Percentiles rank a stretch among this genome's conserved stretches.
These are phyloP conservation scores for Teunomyces cretensis DNA, from an alignment of 805 yeast species.

Conservation along the genomic window DNA sequence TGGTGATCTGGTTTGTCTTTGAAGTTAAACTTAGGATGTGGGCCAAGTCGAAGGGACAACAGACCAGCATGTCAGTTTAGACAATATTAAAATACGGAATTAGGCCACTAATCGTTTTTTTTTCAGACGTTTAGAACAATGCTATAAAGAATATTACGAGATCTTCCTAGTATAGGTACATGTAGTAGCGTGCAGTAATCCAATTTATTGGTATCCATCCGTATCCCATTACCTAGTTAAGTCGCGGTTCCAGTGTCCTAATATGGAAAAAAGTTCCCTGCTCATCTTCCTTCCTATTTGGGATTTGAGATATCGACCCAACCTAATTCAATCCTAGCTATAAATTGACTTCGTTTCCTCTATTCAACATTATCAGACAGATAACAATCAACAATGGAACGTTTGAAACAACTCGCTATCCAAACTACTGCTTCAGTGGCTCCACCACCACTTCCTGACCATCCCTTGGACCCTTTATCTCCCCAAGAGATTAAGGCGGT, in stretches of 20 bases:
- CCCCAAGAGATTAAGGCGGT: conserved; percentile 61
- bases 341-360: not conserved
- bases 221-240: not conserved
- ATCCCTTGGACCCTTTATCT: conserved; percentile 72
- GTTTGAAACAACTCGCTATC: conserved; percentile 61
- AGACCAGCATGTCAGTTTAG: not conserved
- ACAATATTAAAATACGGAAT: not conserved
- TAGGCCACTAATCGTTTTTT: not conserved
- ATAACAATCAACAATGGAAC: conserved; percentile 47
- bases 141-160: not conserved
- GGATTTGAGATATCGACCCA: not conserved
- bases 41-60: not conserved
- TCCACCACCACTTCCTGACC: conserved; percentile 56
- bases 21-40: conserved; percentile 12
- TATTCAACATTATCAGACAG: not conserved
- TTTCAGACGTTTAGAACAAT: not conserved
- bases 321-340: not conserved
- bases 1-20: conserved; percentile 20
- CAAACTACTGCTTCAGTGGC: conserved; percentile 58
- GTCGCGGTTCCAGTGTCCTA: not conserved
- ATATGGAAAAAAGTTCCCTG: not conserved
- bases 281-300: conserved; percentile 4
- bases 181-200: not conserved
- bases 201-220: not conserved
- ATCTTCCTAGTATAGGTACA: no score